Conservation (phyloP, 1,284 basidiomycete genomes). For the Inonotus hispidus region DNA sequence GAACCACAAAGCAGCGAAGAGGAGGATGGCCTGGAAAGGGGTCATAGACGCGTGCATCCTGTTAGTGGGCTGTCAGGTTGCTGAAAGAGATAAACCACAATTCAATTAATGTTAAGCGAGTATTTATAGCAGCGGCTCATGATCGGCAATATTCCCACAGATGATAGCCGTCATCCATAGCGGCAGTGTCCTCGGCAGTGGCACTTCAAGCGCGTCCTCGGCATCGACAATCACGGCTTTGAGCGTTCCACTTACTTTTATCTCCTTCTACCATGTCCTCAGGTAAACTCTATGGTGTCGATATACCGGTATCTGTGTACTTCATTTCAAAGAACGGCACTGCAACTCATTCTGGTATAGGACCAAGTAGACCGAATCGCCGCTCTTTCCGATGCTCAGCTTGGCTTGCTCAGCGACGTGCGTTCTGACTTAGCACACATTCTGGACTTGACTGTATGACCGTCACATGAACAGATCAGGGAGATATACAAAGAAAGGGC, state of each 20-base stretch:
- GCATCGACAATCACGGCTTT: not conserved
- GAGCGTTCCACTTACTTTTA: not conserved
- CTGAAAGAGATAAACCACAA: not conserved
- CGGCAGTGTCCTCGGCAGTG: not conserved
- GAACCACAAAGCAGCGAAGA: not conserved
- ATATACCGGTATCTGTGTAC: slow-evolving; percentile 8
- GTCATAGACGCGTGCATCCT: slow-evolving; percentile 7
- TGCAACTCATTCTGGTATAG: slow-evolving; percentile 22
- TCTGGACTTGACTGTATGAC: not conserved
- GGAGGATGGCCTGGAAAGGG: slow-evolving; percentile 2
- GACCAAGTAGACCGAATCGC: slow-evolving; percentile 37
- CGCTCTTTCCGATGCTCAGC: slow-evolving; percentile 51
- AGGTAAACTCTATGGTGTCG: slow-evolving; percentile 9
- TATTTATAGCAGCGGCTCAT: not conserved
- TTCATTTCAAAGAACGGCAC: not conserved
- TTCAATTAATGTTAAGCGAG: not conserved
- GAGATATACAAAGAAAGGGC: slow-evolving; percentile 64
- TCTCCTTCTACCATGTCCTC: slow-evolving; percentile 6
- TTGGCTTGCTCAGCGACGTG: slow-evolving; percentile 60
- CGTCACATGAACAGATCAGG: slow-evolving; percentile 44
- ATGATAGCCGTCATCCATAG: not conserved
- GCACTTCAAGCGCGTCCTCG: not conserved
- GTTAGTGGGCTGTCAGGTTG: slow-evolving; percentile 1
- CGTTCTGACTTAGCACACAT: slow-evolving; percentile 1
- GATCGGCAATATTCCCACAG: slow-evolving; percentile 13